A percentile compares a stretch with the other conserved stretches of the same genome.
Conservation (phyloP, 2,329 filamentous ascomycete genomes). For the Colletotrichum costaricense region DNA sequence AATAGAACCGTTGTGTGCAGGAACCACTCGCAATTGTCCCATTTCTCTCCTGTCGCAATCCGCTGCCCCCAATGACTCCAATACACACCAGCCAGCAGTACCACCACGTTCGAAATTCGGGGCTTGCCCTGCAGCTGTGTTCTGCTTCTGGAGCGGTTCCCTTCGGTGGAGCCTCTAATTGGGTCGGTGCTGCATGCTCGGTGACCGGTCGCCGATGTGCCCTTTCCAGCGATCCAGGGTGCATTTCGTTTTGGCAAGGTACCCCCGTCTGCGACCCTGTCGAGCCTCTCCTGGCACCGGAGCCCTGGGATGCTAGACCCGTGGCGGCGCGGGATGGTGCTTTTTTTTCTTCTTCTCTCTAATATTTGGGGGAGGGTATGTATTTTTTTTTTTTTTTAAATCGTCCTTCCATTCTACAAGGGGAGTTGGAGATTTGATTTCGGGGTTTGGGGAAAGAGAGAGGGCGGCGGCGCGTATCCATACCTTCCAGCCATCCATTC, state of each 20-base stretch:
- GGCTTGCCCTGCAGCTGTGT: conserved; percentile 8
- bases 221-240: neutral
- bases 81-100: neutral
- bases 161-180: conserved; percentile 23
- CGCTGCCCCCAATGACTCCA: neutral
- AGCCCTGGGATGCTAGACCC: conserved; percentile 18
- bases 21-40: neutral
- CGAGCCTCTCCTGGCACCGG: conserved; percentile 6
- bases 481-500: neutral
- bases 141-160: conserved; percentile 16
- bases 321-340: conserved; percentile 14
- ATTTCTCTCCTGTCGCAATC: neutral
- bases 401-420: too few relatives aligned
- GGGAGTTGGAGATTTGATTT: neutral
- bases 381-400: neutral
- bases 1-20: too few relatives aligned
- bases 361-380: neutral
- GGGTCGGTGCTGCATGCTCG: conserved; percentile 31
- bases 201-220: conserved; percentile 30
- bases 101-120: neutral
- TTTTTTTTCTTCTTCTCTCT: neutral
- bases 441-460: neutral
- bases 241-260: neutral
- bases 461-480: neutral
- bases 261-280: conserved; percentile 7